Conservation (phyloP, 176 grass and related monocot genomes). For the Triticum urartu region DNA sequence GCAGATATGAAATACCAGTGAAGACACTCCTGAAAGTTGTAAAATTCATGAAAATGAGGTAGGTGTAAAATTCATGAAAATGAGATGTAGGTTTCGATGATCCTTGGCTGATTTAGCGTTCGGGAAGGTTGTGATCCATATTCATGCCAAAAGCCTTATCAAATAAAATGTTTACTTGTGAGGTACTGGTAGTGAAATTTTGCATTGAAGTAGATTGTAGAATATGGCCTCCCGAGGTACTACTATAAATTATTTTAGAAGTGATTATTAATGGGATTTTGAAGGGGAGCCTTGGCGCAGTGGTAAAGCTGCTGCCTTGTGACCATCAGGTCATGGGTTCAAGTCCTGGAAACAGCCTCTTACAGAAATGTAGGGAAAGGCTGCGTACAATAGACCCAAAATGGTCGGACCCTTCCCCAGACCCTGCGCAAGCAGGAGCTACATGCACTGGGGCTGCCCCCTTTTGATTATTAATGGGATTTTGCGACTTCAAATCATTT, state of each 20-base stretch:
- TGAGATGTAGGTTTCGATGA: neutral
- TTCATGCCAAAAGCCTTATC: neutral
- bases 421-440: too few relatives aligned
- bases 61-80: neutral
- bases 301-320: too few relatives aligned
- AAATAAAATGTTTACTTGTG: neutral
- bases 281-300: neutral
- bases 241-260: neutral
- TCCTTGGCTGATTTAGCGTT: neutral
- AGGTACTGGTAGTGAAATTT: neutral
- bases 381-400: too few relatives aligned
- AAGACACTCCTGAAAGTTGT: neutral
- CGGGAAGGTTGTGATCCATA: neutral
- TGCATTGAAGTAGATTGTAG: neutral
- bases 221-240: too few relatives aligned
- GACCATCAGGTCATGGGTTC: too few relatives aligned
- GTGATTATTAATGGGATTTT: neutral
- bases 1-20: neutral
- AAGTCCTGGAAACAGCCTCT: too few relatives aligned
- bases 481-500: neutral
- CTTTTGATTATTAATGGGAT: too few relatives aligned
- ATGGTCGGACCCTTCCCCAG: too few relatives aligned
- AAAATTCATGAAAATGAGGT: neutral
- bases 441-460: too few relatives aligned
- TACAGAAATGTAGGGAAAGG: too few relatives aligned